Evolutionary conservation across 2,329 filamentous ascomycete species (phyloP).

Genomic region (Aspergillus uvarum): DNA sequence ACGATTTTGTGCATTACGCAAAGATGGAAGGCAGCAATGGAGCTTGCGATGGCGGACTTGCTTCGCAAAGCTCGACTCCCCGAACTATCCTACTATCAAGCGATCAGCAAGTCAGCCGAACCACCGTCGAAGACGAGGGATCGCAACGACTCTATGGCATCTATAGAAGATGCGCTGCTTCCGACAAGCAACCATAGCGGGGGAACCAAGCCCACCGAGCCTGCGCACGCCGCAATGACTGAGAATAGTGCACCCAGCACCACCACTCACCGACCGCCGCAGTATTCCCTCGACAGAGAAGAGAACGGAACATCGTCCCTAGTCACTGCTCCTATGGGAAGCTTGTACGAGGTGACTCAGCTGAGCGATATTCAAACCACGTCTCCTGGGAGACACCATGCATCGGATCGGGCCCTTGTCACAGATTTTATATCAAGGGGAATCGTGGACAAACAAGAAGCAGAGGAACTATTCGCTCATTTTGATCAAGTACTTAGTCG

Average conservation of each 20-base stretch:
- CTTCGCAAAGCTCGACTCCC: slow-evolving; percentile 39
- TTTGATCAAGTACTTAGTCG: slow-evolving; percentile 44
- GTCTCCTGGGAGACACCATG: slow-evolving; percentile 32
- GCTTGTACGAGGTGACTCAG: slow-evolving; percentile 51
- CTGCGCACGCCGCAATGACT: slow-evolving; percentile 12
- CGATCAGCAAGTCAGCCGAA: slow-evolving; percentile 30
- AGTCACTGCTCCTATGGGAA: slow-evolving; percentile 48
- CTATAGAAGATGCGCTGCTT: slow-evolving; percentile 30
- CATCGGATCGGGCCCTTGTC: slow-evolving; percentile 36
- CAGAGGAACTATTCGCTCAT: slow-evolving; percentile 43
- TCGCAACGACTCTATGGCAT: slow-evolving; percentile 36
- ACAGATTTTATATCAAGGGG: slow-evolving; percentile 55
- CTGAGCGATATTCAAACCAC: slow-evolving; percentile 38
- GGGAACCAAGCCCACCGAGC: slow-evolving; percentile 18
- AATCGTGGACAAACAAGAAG: slow-evolving; percentile 45
- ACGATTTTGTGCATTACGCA: slow-evolving; percentile 3
- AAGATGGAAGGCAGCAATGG: slow-evolving; percentile 42
- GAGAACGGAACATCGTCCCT: slow-evolving; percentile 37
- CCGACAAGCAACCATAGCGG: slow-evolving; percentile 17
- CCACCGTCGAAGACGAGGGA: slow-evolving; percentile 30
- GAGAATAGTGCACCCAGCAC: slow-evolving; percentile 22
- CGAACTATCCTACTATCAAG: slow-evolving; percentile 41
- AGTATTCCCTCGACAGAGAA: slow-evolving; percentile 39
- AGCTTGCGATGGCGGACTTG: slow-evolving; percentile 40
- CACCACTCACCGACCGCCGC: slow-evolving; percentile 27